Base-by-base conservation (phyloP, 768 basidiomycete genomes). In the Paxillus involutus region DNA sequence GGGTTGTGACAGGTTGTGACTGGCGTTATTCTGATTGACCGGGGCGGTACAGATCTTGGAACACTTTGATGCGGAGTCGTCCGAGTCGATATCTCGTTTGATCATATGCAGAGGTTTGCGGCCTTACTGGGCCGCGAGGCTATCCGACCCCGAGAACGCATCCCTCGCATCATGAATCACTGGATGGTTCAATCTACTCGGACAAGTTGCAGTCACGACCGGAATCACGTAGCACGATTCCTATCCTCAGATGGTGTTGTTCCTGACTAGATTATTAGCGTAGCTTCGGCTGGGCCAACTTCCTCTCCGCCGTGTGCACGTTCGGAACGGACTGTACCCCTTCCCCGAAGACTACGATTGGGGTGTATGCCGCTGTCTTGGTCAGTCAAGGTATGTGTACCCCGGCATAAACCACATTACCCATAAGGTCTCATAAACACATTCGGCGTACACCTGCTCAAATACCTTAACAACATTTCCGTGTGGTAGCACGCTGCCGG, bases 131-230 rank as follows among this genome's bases (percentile, higher is more conserved):
- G n/a, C n/a, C n/a, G n/a, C n/a, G n/a, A n/a, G n/a, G n/a, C n/a
- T n/a, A n/a, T n/a, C n/a, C n/a, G n/a, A n/a, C n/a, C n/a, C n/a
- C n/a, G n/a, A n/a, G n/a, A n/a, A n/a, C n/a, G n/a, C n/a, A n/a
- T n/a, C n/a, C n/a, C n/a, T n/a, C 30, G 84, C 86, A 3, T 86
- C 87, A 0, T 91, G 88, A 87, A 76, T 86, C 12, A 86, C 84
- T 1, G 88, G 84, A 11, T 87, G 86, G 84, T 87, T 88, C 69
- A 88, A 88, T 63, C 71, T 88, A 14, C 73, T 88, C 9, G 86
- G 86, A 0, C 88, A 89, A 69, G 88, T 89, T 0, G 88, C 88
- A 4, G 83, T 90, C 7, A 89, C 88, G 0, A 87, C 87, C 2
- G 86, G 86, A 4, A 88, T 88, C 62, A 81, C 79, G 80, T 84